Percentiles rank a stretch among this genome's conserved stretches.
Conservation (phyloP, 2,329 filamentous ascomycete genomes). For the Xylaria sp. region DNA sequence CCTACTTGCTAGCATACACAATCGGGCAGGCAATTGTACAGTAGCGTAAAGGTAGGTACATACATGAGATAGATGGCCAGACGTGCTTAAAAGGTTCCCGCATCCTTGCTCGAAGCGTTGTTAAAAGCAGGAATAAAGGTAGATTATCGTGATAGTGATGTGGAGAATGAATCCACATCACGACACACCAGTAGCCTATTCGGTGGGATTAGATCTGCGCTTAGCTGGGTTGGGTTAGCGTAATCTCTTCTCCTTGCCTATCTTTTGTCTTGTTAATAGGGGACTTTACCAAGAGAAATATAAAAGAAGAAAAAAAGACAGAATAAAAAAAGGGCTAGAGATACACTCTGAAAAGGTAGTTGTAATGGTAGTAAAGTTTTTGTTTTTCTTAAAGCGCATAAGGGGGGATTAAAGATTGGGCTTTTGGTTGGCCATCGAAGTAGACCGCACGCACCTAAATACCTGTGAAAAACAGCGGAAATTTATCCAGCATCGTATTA, state of each 20-base stretch:
- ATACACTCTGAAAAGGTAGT: too few relatives aligned
- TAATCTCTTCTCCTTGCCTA: not conserved
- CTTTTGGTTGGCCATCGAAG: too few relatives aligned
- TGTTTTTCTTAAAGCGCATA: too few relatives aligned
- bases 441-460: too few relatives aligned
- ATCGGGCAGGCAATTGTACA: not conserved
- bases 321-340: too few relatives aligned
- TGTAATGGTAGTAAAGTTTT: too few relatives aligned
- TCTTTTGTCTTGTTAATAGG: not conserved
- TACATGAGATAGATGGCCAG: not conserved
- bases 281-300: not conserved
- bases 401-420: too few relatives aligned
- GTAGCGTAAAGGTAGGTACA: slow-evolving; percentile 1
- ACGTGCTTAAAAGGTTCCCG: too few relatives aligned
- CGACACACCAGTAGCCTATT: not conserved
- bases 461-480: not conserved
- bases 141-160: slow-evolving; percentile 6
- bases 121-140: slow-evolving; percentile 7
- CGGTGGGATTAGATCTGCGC: too few relatives aligned
- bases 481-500: not conserved
- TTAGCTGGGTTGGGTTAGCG: not conserved
- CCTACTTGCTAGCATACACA: not conserved
- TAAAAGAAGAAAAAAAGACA: too few relatives aligned
- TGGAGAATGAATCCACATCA: not conserved
- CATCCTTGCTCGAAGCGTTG: slow-evolving; percentile 23